phyloP scores from a whole-genome alignment of 2,329 filamentous ascomycete genomes.

The Xylaria multiplex region DNA sequence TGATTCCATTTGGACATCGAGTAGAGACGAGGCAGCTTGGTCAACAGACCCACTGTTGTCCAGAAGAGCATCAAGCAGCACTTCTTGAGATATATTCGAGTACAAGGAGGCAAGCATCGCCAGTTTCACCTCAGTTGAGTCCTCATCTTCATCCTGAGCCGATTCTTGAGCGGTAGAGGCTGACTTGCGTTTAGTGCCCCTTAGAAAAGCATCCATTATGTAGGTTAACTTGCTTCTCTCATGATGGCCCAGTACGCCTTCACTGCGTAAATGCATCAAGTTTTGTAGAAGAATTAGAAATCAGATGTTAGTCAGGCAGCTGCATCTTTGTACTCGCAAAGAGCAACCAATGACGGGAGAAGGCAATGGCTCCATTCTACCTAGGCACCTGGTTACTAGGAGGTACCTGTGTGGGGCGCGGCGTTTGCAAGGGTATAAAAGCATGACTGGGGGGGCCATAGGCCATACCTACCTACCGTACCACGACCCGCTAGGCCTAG shows the following conservation, averaged over 20 bases:
- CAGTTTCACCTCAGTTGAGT: conserved; percentile 90
- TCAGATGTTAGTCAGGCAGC: conserved; percentile 11
- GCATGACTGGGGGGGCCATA: no score
- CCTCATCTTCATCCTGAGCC: conserved; percentile 55
- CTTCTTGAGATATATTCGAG: conserved; percentile 69
- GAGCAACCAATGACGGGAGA: conserved; percentile 24
- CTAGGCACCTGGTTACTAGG: no score
- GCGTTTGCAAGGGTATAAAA: no score
- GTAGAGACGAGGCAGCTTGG: conserved; percentile 68
- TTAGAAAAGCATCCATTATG: conserved; percentile 68
- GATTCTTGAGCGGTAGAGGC: conserved; percentile 38
- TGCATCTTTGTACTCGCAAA: neutral
- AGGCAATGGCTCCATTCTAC: no score
- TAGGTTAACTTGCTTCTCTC: conserved; percentile 3
- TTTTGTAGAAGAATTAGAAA: conserved; percentile 1
- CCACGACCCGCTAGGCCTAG: no score
- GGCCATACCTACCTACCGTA: no score
- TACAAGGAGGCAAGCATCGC: conserved; percentile 84
- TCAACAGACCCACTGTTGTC: conserved; percentile 81
- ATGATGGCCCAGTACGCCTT: conserved; percentile 13
- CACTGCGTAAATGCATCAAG: neutral
- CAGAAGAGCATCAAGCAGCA: conserved; percentile 81
- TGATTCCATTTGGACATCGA: conserved; percentile 41
- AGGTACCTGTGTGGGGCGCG: no score
- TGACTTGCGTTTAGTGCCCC: conserved; percentile 62